Evolutionary conservation across 2,329 filamentous ascomycete genomes (phyloP), one percentile per base, ranked within the genome.

Genomic region (Fusarium albidum): DNA sequence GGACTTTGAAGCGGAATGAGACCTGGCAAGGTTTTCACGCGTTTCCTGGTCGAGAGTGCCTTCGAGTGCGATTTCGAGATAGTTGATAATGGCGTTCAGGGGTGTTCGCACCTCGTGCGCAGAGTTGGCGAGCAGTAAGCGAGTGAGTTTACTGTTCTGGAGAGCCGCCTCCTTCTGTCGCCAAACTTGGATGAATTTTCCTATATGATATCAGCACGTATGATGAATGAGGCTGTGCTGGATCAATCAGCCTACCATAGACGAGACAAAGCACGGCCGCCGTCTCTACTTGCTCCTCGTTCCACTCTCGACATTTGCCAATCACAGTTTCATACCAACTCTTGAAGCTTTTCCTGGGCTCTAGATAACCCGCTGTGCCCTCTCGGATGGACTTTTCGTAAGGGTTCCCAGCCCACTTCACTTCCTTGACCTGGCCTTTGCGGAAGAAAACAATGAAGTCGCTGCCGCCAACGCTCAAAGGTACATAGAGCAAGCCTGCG

Each of bases 361-460:
- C 91, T 1, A 96, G 76, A 61, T 89, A 92, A 1, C 83, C 85
- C 28, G 85, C 81, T 0, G 89, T 93, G 1, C 90, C 89, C 67
- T 89, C 82, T 63, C 87, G 86, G 52, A 92, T 72, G 14, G 82
- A 81, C 68, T 94, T 95, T 54, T 95, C 89, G 65, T 95, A 93
- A 0, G 91, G 91, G 65, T 92, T 96, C 3, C 87, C 92, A 3
- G 90, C 92, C 92, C 88, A 96, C 71, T 88, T 93, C 15, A 90
- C 91, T 72, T 91, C 88, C 67, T 83, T 89, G 25, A 85, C 70
- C 65, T 93, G 90, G 0, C 88, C 87, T 61, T 82, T 88, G n/a
- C 92, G 84, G 75, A 96, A 96, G 69, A 96, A 96, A 0, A 92
- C 90, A 35, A 96, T 96, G 65, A 96, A 96, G 64, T 96, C 92